Base-by-base conservation (phyloP, 2,329 filamentous ascomycete species). In the Cercospora beticola region DNA sequence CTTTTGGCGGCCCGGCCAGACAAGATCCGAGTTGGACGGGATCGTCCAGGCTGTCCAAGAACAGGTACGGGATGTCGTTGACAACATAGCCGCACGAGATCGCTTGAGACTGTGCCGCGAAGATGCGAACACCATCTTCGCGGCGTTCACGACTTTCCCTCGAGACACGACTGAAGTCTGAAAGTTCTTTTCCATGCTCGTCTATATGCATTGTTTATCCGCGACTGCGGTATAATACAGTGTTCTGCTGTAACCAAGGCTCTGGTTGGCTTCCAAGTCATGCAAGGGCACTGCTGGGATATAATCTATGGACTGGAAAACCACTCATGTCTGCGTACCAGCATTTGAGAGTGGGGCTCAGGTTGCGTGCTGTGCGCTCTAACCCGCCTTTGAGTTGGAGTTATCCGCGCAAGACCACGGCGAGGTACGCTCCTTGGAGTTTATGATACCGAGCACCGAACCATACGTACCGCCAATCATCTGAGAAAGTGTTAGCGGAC, bases 401-500 rank as follows among this genome's bases (percentile, higher is more conserved):
- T 78, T 74, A 33, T 74, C 72, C 8, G 69, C 71, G n/a, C 72
- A 74, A 10, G 69, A 72, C 71, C 72, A 74, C 10, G 71, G 71
- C n/a, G 64, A 26, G 21, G 72, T 70, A 28, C 71, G 64, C 26
- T 66, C 66, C 28, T 67, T 61, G 6, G 67, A 67, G 58, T 80
- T 75, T 18, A 81, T 77, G 31, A 83, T 81, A 3, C 74, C 77
- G 8, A 82, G 73, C 8, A 84, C 73, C 0, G 81, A 82, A 0
- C 81, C 82, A 60, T 83, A 84, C 0, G 82, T 83, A 0, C 82
- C 82, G 2, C 76, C 79, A 52, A 83, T 74, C 76, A 79, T 82
- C 18, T 61, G 46, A 7, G n/a, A 62, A 36, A 28, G 12, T n/a
- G 30, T 66, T 43, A 66, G 58, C 58, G 28, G 56, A 30, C 23